A percentile compares a stretch with the other conserved stretches of the same genome.
Evolutionary conservation across 768 basidiomycete genomes (phyloP).

Genomic region (Tulasnella sp.): DNA sequence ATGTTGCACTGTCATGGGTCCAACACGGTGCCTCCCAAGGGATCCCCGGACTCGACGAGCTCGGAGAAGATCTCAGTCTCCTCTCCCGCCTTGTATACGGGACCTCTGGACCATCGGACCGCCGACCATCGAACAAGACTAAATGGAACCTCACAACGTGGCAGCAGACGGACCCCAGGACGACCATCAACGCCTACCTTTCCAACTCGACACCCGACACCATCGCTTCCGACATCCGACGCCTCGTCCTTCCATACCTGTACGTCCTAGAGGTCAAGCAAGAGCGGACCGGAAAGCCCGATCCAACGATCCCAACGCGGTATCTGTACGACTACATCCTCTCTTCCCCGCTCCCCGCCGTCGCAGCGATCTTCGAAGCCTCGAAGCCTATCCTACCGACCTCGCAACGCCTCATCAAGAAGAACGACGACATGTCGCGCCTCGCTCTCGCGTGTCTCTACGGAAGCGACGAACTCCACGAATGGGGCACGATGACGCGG

Average conservation of each 20-base stretch:
- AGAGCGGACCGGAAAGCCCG: conserved; percentile 66
- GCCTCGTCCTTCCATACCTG: conserved; percentile 83
- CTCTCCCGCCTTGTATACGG: conserved; percentile 84
- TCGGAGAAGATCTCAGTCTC: conserved; percentile 87
- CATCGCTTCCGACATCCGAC: conserved; percentile 54
- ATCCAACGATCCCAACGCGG: conserved; percentile 51
- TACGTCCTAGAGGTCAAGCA: conserved; percentile 82
- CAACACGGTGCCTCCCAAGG: conserved; percentile 81
- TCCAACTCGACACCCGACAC: conserved; percentile 53
- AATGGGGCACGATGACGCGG: conserved; percentile 76
- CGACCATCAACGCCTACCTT: conserved; percentile 67
- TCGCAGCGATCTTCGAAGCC: conserved; percentile 70
- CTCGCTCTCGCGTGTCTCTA: conserved; percentile 85
- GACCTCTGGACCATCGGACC: conserved; percentile 23
- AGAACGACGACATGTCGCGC: conserved; percentile 74
- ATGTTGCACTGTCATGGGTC: conserved; percentile 62
- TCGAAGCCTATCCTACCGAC: conserved; percentile 79
- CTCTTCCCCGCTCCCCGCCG: conserved; percentile 50
- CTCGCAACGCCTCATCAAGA: conserved; percentile 59
- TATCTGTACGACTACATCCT: conserved; percentile 65
- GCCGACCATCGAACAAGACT: conserved; percentile 26
- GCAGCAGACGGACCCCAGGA: conserved; percentile 51
- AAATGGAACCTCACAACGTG: conserved; percentile 64
- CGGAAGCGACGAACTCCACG: conserved; percentile 55
- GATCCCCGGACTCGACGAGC: conserved; percentile 62